These are phyloP conservation scores for Apiospora phragmitis DNA, from an alignment of 2,329 filamentous ascomycete genomes.

Conservation along the genomic window DNA sequence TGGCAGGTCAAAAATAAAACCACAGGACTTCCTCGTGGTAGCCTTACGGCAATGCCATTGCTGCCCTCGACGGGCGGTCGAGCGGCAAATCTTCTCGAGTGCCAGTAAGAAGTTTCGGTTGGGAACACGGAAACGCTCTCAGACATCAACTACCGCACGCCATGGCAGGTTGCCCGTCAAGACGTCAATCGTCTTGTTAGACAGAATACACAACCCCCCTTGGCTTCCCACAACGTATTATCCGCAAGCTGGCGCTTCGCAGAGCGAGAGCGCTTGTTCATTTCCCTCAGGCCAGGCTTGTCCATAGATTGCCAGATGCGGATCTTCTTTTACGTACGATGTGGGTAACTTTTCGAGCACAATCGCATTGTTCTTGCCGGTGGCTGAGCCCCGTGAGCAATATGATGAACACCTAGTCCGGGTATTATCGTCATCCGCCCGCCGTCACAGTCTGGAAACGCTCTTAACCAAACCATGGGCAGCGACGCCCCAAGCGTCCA, in stretches of 20 bases:
- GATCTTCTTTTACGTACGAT: neutral
- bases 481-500: constrained; percentile 21
- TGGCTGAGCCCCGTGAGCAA: constrained; percentile 2
- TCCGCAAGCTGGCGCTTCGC: neutral
- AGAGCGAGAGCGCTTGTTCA: constrained; percentile 2
- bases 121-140: neutral
- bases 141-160: constrained; percentile 4
- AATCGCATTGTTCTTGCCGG: constrained; percentile 1
- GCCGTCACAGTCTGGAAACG: constrained; percentile 4
- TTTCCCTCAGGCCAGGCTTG: neutral
- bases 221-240: constrained; percentile 1
- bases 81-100: neutral
- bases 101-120: constrained; percentile 1
- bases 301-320: neutral
- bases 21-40: neutral
- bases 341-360: neutral
- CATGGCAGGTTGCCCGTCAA: neutral
- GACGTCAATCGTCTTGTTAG: neutral
- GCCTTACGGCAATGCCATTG: neutral
- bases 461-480: neutral
- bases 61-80: neutral
- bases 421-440: constrained; percentile 20
- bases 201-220: neutral
- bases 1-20: neutral
- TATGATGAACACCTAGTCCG: constrained; percentile 15